Percentiles rank a stretch among this genome's conserved stretches.
These are phyloP conservation scores for Mycosarcoma mackinlayi DNA, from an alignment of 1,284 basidiomycete species.

Conservation along the genomic window DNA sequence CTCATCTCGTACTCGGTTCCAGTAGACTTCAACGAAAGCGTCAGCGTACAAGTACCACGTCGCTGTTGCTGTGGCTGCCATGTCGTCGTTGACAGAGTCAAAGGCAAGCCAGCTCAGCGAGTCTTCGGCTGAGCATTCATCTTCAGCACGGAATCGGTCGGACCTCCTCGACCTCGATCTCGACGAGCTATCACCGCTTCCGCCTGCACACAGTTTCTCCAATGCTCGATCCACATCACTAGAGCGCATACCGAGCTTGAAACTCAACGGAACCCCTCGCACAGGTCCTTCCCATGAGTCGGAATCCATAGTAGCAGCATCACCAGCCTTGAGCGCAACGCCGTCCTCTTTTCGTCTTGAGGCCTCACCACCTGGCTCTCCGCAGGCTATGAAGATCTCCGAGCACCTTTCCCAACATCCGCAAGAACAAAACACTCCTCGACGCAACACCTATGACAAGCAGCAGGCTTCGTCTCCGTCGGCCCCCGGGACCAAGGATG, in stretches of 20 bases:
- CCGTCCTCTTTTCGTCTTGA: slow-evolving; percentile 35
- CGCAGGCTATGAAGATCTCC: not conserved
- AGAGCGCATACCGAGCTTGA: slow-evolving; percentile 18
- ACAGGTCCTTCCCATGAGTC: not conserved
- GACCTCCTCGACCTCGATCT: slow-evolving; percentile 35
- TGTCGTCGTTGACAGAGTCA: slow-evolving; percentile 1
- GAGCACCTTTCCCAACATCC: not conserved
- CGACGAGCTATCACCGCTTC: slow-evolving; percentile 44
- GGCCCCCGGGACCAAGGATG: not conserved
- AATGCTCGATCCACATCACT: slow-evolving; percentile 15
- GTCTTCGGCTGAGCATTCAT: not conserved
- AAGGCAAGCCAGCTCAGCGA: not conserved
- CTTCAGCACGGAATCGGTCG: not conserved
- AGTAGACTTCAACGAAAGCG: not conserved
- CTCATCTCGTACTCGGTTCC: not conserved
- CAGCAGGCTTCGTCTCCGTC: not conserved
- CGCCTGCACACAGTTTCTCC: slow-evolving; percentile 25
- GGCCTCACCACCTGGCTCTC: slow-evolving; percentile 27
- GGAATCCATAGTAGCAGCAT: slow-evolving; percentile 1
- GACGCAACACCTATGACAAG: not conserved
- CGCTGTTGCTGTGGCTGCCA: not conserved
- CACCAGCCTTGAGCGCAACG: slow-evolving; percentile 27
- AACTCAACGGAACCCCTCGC: slow-evolving; percentile 9
- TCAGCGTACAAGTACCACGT: not conserved
- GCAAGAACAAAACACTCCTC: not conserved